These are phyloP conservation scores for Pythium pyrilobum DNA, from an alignment of 352 stramenopile genomes.

Conservation along the genomic window DNA sequence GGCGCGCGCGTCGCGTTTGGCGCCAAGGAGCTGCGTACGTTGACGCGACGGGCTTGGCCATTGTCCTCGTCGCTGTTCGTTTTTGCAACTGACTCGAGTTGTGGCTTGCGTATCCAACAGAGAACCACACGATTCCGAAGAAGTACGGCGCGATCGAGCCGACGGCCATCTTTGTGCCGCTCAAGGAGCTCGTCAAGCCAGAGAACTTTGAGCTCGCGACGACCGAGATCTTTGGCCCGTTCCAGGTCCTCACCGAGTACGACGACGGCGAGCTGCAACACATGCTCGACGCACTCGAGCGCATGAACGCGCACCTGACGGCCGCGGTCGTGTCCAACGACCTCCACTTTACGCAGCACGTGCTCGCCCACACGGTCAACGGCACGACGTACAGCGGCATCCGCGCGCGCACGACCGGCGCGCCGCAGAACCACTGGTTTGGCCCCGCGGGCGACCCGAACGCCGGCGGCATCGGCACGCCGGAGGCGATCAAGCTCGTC, in stretches of 20 bases:
- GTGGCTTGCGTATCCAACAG: conserved; percentile 19
- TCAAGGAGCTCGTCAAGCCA: conserved; percentile 93
- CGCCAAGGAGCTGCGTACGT: conserved; percentile 84
- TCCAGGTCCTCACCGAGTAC: conserved; percentile 95
- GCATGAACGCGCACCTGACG: conserved; percentile 97
- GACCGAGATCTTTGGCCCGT: conserved; percentile 98
- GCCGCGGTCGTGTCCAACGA: conserved; percentile 98
- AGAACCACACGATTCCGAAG: conserved; percentile 93
- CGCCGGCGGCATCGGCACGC: conserved; percentile 96
- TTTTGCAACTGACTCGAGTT: background rate
- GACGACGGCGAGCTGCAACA: conserved; percentile 89
- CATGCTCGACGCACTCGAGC: conserved; percentile 92
- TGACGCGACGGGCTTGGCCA: background rate
- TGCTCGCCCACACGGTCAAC: conserved; percentile 98
- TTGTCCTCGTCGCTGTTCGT: background rate
- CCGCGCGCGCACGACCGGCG: conserved; percentile 93
- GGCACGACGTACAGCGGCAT: conserved; percentile 98
- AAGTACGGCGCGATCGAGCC: conserved; percentile 96
- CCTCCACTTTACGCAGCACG: conserved; percentile 89
- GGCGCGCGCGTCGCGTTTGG: conserved; percentile 94
- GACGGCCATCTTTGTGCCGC: conserved; percentile 96
- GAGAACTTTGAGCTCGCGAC: conserved; percentile 94
- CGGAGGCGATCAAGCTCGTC: conserved; percentile 97
- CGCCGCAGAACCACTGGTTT: conserved; percentile 95
- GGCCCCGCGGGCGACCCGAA: conserved; percentile 95